Base-by-base conservation (phyloP, 257 asterid genomes). In the Solanum paucissectum region DNA sequence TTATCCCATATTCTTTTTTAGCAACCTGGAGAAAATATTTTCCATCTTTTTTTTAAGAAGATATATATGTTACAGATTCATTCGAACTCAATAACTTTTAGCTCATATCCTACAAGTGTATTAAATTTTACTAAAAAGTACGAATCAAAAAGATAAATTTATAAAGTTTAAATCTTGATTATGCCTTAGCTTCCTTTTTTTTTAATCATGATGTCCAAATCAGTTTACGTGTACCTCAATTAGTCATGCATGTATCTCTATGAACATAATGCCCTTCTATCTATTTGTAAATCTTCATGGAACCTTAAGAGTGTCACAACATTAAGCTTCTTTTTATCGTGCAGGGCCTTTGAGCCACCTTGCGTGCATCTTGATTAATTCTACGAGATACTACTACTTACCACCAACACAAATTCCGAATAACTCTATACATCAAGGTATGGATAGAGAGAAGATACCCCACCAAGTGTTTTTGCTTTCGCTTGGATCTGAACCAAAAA, bases 181-280 rank as follows among this genome's bases (percentile, higher is more conserved):
- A 29, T 25, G 34, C 13, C 12, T 60, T 9, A 60, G 13, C 69
- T 49, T 5, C 6, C 4, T 60, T 62, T n/a, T n/a, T 13, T 49
- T 49, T 13, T 21, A 60, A 60, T 8, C 12, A 11, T 25, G 14
- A 14, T 5, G 18, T 12, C 18, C 4, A 4, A 4, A 0, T 11
- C 18, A 64, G 0, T 16, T n/a, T 64, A 12, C 4, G 14, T n/a
- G 1, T 13, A 1, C 18, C 20, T 12, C 18, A 12, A 12, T 27
- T 12, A 12, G 9, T 25, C 7, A 66, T 66, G 74, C 20, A 55
- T 55, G 64, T 18, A 20, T 55, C 73, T 25, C 0, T 66, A 66
- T 25, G 34, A 12, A 66, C 20, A 25, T 11, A 25, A 68, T 68
- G 12, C 6, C 12, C 38, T 69, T 14, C 10, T 27, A 27, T 68